Evolutionary conservation across 2,329 filamentous ascomycete species (phyloP).

Genomic region (Aureobasidium sp.): DNA sequence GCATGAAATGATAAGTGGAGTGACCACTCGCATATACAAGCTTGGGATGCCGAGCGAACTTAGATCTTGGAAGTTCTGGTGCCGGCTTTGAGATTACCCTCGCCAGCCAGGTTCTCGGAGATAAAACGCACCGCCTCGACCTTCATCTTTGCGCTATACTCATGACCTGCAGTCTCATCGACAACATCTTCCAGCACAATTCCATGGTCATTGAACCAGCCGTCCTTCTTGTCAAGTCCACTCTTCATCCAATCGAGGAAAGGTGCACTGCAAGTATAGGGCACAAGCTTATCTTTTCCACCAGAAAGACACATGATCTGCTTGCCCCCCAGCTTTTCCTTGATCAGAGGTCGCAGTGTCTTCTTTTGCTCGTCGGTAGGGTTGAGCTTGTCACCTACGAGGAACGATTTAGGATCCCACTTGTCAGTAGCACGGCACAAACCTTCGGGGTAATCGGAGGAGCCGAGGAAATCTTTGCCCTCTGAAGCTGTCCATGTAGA

Average conservation of each 20-base stretch:
- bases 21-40: background rate
- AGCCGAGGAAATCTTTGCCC: slow-evolving; percentile 76
- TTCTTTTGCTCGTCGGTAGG: slow-evolving; percentile 52
- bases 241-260: slow-evolving; percentile 70
- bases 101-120: slow-evolving; percentile 41
- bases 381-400: slow-evolving; percentile 58
- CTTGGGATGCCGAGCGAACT: too few species aligned
- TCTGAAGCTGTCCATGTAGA: slow-evolving; percentile 63
- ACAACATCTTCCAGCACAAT: slow-evolving; percentile 70
- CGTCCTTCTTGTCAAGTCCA: slow-evolving; percentile 45
- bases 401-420: slow-evolving; percentile 78
- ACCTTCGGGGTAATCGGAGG: slow-evolving; percentile 76
- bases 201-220: slow-evolving; percentile 62
- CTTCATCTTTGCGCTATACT: slow-evolving; percentile 74
- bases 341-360: slow-evolving; percentile 38
- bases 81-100: slow-evolving; percentile 21
- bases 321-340: slow-evolving; percentile 58
- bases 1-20: too few species aligned
- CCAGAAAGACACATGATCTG: slow-evolving; percentile 72
- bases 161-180: slow-evolving; percentile 74
- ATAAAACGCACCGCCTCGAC: slow-evolving; percentile 72
- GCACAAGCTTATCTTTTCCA: slow-evolving; percentile 75
- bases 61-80: slow-evolving; percentile 22
- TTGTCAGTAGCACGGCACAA: slow-evolving; percentile 70
- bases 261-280: slow-evolving; percentile 65